Base-by-base conservation (phyloP, 1,139 yeast genomes). In the Debaryomyces psychrophilus region DNA sequence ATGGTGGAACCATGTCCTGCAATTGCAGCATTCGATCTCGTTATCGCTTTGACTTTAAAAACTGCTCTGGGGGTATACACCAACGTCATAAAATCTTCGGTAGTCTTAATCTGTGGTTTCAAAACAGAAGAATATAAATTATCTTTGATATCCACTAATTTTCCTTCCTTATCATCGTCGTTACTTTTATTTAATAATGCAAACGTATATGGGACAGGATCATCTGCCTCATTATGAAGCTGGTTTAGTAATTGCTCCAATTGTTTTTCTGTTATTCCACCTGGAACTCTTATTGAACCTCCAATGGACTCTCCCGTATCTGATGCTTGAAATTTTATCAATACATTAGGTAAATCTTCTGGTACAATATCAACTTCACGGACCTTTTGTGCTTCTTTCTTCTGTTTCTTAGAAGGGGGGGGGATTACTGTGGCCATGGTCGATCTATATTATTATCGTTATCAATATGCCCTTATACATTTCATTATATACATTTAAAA, bases 1-100 rank as follows among this genome's bases (percentile, higher is more conserved):
- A 93, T 90, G 0, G 98, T 92, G 4, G 96, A 82, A 1, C 97
- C 96, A 62, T 93, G 99, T 5, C 99, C 99, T 1, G 96, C 82
- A 47, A 93, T 92, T 1, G 97, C 92, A 8, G 96, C 90, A 11
- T 92, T 85, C 4, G 97, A 85, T 58, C 99, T 74, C 1, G 98
- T 90, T 17, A 93, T 89, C 4, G 97, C 92, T 55, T 81, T 84
- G 8, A 93, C 99, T 60, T 89, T 90, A 72, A 95, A 93, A 4
- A 93, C 87, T 0, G 99, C 97, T 52, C 96, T 78, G 28, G 99
- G 99, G 0, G 97, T 90, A 65, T 87, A 93, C 3, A 92, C 89
- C 50, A 93, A 73, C 0, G 97, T 92, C 71, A 93, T 72, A 59
- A 87, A 87, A 65, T 93, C 99, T 76, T 93, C 99, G 0, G 98